phyloP scores from a whole-genome alignment of 1,284 basidiomycete species.

The Ceratobasidium papillatum region DNA sequence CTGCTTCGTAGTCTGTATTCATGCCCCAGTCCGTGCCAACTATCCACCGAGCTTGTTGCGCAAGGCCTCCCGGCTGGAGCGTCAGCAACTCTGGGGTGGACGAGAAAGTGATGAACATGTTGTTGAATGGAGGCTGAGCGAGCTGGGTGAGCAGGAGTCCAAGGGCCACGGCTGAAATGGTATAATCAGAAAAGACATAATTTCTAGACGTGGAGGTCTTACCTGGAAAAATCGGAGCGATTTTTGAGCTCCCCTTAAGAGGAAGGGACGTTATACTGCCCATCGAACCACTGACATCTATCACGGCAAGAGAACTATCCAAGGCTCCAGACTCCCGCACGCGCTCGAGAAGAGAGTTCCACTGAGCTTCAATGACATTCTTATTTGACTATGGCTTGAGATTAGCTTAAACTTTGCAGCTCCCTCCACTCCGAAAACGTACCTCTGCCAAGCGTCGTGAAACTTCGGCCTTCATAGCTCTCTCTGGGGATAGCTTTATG shows the following conservation, averaged over 20 bases:
- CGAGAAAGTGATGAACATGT: slow-evolving; percentile 74
- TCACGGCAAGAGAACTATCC: slow-evolving; percentile 69
- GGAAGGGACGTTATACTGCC: slow-evolving; percentile 49
- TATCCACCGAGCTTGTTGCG: slow-evolving; percentile 56
- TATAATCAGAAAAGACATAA: neutral
- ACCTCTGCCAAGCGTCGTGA: slow-evolving; percentile 34
- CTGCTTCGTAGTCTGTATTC: slow-evolving; percentile 68
- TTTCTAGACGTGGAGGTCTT: neutral
- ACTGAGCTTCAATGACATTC: slow-evolving; percentile 68
- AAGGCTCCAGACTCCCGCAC: slow-evolving; percentile 64
- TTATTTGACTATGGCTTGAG: slow-evolving; percentile 47
- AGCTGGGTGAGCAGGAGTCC: slow-evolving; percentile 70
- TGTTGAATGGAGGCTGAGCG: slow-evolving; percentile 68
- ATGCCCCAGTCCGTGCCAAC: slow-evolving; percentile 57
- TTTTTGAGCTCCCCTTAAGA: neutral
- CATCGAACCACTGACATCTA: slow-evolving; percentile 80
- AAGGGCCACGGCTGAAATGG: slow-evolving; percentile 60
- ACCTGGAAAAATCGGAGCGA: slow-evolving; percentile 62
- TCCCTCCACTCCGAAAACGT: neutral
- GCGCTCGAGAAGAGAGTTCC: slow-evolving; percentile 65
- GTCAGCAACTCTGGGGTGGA: slow-evolving; percentile 58
- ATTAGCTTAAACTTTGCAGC: neutral
- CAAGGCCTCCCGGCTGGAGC: slow-evolving; percentile 54
- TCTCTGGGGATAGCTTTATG: neutral
- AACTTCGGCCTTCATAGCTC: slow-evolving; percentile 29